A percentile compares a stretch with the other conserved stretches of the same genome.
Evolutionary conservation across 441 rosid species (phyloP).

Genomic region (Erysimum cheiri): DNA sequence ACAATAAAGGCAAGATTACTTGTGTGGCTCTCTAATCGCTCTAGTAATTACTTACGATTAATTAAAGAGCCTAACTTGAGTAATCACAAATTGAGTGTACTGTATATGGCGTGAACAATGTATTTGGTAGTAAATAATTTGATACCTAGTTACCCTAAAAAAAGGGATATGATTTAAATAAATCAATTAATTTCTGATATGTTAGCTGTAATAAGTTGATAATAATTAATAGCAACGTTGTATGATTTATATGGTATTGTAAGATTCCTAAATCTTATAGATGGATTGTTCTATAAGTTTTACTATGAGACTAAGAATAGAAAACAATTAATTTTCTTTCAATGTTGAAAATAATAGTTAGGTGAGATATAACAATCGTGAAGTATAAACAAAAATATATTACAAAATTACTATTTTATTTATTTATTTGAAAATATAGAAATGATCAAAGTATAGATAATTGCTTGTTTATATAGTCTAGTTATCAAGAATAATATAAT

Average conservation of each 20-base stretch:
- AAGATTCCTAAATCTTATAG: too few relatives aligned
- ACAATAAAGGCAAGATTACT: neutral
- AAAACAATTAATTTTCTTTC: neutral
- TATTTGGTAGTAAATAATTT: neutral
- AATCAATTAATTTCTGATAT: neutral
- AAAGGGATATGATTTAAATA: neutral
- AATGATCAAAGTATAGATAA: neutral
- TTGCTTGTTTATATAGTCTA: neutral
- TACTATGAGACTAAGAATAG: neutral
- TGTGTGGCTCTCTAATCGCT: neutral
- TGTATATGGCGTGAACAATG: too few relatives aligned
- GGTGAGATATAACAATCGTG: conserved; percentile 29
- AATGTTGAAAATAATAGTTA: conserved; percentile 1
- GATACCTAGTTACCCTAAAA: neutral
- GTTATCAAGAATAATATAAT: too few relatives aligned
- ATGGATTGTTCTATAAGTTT: neutral
- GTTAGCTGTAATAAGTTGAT: neutral
- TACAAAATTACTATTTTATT: neutral
- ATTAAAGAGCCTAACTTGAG: too few relatives aligned
- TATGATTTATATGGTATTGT: neutral
- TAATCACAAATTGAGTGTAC: conserved; percentile 5
- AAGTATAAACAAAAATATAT: neutral
- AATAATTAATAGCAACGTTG: neutral
- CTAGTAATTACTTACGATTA: too few relatives aligned
- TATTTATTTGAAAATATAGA: neutral